These are phyloP conservation scores for Sphagnum magellanicum DNA, from an alignment of 228 moss, liverwort and hornwort genomes.

Conservation along the genomic window DNA sequence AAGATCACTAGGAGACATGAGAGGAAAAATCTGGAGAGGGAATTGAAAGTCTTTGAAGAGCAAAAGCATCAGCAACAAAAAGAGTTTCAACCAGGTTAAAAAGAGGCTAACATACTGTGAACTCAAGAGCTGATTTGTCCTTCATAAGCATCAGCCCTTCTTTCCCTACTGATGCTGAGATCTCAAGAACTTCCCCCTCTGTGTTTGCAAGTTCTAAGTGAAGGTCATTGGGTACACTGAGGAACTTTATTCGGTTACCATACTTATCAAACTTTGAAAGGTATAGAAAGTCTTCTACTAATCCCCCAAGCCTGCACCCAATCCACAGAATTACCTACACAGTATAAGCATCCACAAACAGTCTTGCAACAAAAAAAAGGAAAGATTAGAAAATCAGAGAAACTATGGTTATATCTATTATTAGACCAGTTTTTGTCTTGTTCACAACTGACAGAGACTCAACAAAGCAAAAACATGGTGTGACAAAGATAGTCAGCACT, in stretches of 20 bases:
- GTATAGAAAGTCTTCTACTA: slow-evolving; percentile 25
- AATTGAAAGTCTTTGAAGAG: no score
- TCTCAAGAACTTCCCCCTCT: slow-evolving; percentile 18
- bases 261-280: slow-evolving; percentile 49
- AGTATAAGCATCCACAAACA: background rate
- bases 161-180: slow-evolving; percentile 8
- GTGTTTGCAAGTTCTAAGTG: slow-evolving; percentile 16
- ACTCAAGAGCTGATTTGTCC: background rate
- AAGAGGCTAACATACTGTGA: background rate
- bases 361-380: background rate
- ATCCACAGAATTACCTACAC: background rate
- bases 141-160: background rate
- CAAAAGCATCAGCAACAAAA: background rate
- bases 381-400: background rate
- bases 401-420: background rate
- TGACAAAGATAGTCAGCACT: background rate
- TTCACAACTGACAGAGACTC: no score
- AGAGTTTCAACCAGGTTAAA: background rate
- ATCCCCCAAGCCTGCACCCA: slow-evolving; percentile 41
- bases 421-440: background rate
- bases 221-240: slow-evolving; percentile 21
- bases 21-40: no score
- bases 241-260: slow-evolving; percentile 46
- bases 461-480: background rate
- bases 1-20: no score